Conservation (phyloP, 495 filamentous ascomycete genomes). For the Talaromyces stipitatus region DNA sequence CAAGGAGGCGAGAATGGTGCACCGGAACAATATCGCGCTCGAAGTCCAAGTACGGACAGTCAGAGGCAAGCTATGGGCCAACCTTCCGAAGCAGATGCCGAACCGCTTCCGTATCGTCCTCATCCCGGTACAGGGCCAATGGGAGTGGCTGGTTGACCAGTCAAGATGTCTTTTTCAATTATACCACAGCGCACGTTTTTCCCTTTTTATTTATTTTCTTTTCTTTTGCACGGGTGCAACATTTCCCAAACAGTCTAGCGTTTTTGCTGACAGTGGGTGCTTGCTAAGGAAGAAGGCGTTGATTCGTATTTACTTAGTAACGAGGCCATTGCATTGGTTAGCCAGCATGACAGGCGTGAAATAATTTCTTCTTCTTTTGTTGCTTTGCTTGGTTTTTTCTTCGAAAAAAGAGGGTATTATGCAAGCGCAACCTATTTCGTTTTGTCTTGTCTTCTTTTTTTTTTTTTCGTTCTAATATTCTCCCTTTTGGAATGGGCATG, state of each 20-base stretch:
- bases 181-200: conserved; percentile 8
- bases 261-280: not conserved
- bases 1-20: conserved; percentile 20
- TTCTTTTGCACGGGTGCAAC: conserved; percentile 7
- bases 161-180: not conserved
- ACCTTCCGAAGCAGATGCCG: conserved; percentile 16
- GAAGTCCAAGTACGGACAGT: conserved; percentile 35
- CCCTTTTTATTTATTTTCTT: conserved; percentile 11
- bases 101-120: conserved; percentile 33
- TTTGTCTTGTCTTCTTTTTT: not conserved
- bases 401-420: not conserved
- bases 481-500: not conserved
- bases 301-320: conserved; percentile 3
- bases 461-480: not conserved
- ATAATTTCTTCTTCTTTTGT: conserved; percentile 12
- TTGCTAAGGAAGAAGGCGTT: conserved; percentile 7
- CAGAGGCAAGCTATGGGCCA: conserved; percentile 18
- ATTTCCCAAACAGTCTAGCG: not conserved
- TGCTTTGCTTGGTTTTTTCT: not conserved
- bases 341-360: conserved; percentile 10
- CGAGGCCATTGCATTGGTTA: conserved; percentile 4
- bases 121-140: conserved; percentile 35
- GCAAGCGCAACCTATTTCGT: not conserved
- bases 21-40: conserved; percentile 26
- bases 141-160: conserved; percentile 38